A percentile compares a stretch with the other conserved stretches of the same genome.
Evolutionary conservation across 176 grass and related monocot genomes (phyloP).

Genomic region (Lolium perenne): DNA sequence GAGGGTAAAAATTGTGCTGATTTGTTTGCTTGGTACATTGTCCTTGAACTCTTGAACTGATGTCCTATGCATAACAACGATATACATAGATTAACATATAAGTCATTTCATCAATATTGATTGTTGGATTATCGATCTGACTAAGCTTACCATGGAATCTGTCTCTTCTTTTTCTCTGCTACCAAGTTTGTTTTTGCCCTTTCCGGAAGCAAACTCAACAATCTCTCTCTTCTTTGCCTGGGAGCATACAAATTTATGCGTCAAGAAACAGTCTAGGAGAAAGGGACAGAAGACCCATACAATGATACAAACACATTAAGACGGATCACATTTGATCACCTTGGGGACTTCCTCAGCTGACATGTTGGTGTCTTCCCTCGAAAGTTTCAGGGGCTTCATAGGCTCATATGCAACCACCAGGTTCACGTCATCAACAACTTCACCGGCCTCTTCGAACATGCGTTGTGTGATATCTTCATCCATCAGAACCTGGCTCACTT

Average conservation of each 20-base stretch:
- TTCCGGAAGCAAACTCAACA: neutral
- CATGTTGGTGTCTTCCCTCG: neutral
- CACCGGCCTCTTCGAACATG: neutral
- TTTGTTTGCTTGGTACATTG: neutral
- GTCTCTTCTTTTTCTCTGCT: neutral
- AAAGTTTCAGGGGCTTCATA: neutral
- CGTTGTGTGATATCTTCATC: too few species aligned
- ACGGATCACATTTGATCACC: neutral
- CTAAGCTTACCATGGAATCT: neutral
- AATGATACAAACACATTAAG: neutral
- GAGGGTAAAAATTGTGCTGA: neutral
- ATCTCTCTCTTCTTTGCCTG: neutral
- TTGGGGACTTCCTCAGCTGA: neutral
- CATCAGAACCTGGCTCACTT: neutral
- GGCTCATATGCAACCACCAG: neutral
- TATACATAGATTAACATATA: neutral
- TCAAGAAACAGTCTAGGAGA: neutral
- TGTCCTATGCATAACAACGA: neutral
- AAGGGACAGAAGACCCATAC: neutral
- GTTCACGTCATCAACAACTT: neutral
- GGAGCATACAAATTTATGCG: neutral
- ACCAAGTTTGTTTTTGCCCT: neutral
- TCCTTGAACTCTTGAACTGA: neutral
- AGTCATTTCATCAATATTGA: neutral
- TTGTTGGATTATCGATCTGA: neutral